phyloP scores from a whole-genome alignment of 2,329 filamentous ascomycete species.

The Aspergillus ibericus region DNA sequence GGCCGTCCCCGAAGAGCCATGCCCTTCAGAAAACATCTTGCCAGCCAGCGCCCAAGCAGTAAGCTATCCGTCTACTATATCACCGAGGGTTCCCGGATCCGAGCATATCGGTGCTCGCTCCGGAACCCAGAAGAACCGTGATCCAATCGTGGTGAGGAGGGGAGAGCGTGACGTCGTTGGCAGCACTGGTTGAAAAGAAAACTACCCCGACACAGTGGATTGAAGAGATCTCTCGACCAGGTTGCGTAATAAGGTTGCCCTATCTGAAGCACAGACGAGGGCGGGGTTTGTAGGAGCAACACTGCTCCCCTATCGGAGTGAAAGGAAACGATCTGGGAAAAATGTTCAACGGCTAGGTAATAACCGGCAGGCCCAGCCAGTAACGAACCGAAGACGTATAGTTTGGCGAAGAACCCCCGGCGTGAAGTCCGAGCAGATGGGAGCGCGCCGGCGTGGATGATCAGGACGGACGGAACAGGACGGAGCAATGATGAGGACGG shows the following conservation, averaged over 20 bases:
- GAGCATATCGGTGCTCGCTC: constrained; percentile 44
- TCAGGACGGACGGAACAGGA: constrained; percentile 12
- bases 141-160: constrained; percentile 13
- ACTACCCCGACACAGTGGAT: not conserved
- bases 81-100: constrained; percentile 44
- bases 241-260: constrained; percentile 27
- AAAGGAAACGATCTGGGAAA: constrained; percentile 20
- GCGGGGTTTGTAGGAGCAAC: constrained; percentile 27
- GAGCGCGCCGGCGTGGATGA: constrained; percentile 10
- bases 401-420: not conserved
- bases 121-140: constrained; percentile 35
- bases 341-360: constrained; percentile 14
- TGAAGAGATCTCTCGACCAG: constrained; percentile 21
- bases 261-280: constrained; percentile 32
- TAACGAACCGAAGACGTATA: constrained; percentile 15
- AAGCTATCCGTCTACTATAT: constrained; percentile 38
- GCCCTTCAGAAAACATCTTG: constrained; percentile 49
- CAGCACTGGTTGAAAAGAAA: not conserved
- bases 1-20: constrained; percentile 38
- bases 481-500: constrained; percentile 18
- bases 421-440: constrained; percentile 2
- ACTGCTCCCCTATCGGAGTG: constrained; percentile 30
- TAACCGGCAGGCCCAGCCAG: constrained; percentile 9
- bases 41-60: constrained; percentile 37
- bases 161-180: constrained; percentile 4